Evolutionary conservation across 352 stramenopile species (phyloP), one percentile per base, ranked within the genome.

Genomic region (Globisporangium apiculatum): DNA sequence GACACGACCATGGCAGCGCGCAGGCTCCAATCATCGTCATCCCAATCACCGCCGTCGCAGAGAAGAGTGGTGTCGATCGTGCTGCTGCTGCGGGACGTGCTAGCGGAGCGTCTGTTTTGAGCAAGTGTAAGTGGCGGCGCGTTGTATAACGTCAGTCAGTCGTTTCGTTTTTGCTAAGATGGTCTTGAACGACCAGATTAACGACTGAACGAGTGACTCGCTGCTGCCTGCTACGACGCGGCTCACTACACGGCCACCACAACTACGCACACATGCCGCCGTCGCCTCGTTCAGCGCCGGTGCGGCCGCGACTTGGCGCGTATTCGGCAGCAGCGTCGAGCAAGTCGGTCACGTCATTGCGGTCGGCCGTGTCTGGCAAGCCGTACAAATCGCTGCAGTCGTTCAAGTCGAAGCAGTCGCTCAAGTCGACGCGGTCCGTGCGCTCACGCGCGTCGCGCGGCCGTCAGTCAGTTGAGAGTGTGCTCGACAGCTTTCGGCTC

Each of bases 401-500:
- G 10, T 36, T 12, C 8, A 48, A 54, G 17, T 60, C 55, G 4
- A 18, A 42, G 5, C n/a, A 12, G 17, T 60, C 48, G 4, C 4
- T 51, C 0, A 31, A 31, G 6, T 61, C 56, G 2, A 24, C 12
- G 15, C 24, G 48, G 15, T 61, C 48, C 4, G 48, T 45, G 9
- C 18, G 40, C 42, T 52, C 53, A 3, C 36, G 24, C 6, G 35
- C 31, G 3, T 62, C 57, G 12, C 42, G 14, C 15, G 49, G 49
- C 12, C n/a, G 41, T 2, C n/a, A 62, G 41, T 62, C 57, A 5
- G 36, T 37, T n/a, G 57, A 57, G 35, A 47, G 15, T n/a, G 56
- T 61, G 35, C 48, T 61, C 1, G 56, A 56, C 14, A 61, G 48
- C 40, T 61, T 61, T 12, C 56, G 48, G 4, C 49, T 61, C 3